Evolutionary conservation across 495 filamentous ascomycete genomes (phyloP).

Genomic region (Aspergillus steynii): DNA sequence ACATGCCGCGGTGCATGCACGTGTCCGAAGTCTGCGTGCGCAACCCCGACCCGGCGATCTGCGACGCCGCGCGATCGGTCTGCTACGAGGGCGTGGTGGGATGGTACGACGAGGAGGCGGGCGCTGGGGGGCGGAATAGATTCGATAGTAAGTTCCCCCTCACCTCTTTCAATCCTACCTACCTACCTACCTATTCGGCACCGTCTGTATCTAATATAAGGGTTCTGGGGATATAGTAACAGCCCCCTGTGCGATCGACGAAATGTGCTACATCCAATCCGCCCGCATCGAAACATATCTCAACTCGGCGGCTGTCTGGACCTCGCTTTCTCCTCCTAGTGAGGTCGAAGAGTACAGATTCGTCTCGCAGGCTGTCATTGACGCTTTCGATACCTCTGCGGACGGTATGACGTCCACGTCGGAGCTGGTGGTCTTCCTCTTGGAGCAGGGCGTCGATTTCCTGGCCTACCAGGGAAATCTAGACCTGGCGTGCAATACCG

Average conservation of each 20-base stretch:
- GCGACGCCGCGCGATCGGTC: slow-evolving; percentile 26
- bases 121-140: slow-evolving; percentile 37
- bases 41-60: slow-evolving; percentile 32
- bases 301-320: slow-evolving; percentile 34
- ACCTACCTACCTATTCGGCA: no score
- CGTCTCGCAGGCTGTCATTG: slow-evolving; percentile 18
- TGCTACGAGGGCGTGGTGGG: slow-evolving; percentile 34
- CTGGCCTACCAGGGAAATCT: slow-evolving; percentile 50
- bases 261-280: slow-evolving; percentile 39
- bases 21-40: slow-evolving; percentile 29
- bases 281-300: slow-evolving; percentile 33
- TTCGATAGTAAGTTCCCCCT: slow-evolving; percentile 37
- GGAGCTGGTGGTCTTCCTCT: slow-evolving; percentile 33
- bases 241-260: slow-evolving; percentile 32
- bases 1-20: slow-evolving; percentile 44
- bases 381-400: slow-evolving; percentile 30
- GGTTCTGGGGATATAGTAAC: slow-evolving; percentile 26
- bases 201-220: no score
- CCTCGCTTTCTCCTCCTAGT: slow-evolving; percentile 30
- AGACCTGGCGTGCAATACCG: slow-evolving; percentile 48
- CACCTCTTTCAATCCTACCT: background rate
- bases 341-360: slow-evolving; percentile 30
- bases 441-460: slow-evolving; percentile 36
- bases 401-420: slow-evolving; percentile 25
- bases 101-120: slow-evolving; percentile 37